Percentiles rank a stretch among this genome's conserved stretches.
phyloP scores from a whole-genome alignment of 2,329 filamentous ascomycete genomes.

The Microascus cirrosus region DNA sequence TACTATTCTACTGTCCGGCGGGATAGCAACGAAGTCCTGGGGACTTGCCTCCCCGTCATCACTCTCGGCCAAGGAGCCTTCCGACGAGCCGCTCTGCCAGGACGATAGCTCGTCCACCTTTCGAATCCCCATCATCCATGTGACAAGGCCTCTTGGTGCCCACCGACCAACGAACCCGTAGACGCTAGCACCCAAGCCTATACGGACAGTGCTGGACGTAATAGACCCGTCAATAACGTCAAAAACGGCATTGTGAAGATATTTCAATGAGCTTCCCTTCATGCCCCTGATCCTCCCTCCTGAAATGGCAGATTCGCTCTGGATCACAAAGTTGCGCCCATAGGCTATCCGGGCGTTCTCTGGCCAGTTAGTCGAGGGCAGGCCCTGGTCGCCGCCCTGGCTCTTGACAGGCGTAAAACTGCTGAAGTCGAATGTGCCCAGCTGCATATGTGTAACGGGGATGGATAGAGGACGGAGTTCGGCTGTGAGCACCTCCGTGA shows the following conservation, averaged over 20 bases:
- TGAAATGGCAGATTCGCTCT: slow-evolving; percentile 43
- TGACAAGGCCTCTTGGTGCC: slow-evolving; percentile 67
- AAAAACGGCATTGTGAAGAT: slow-evolving; percentile 79
- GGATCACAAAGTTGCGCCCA: slow-evolving; percentile 47
- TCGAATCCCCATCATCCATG: slow-evolving; percentile 83
- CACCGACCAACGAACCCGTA: slow-evolving; percentile 80
- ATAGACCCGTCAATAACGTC: slow-evolving; percentile 67
- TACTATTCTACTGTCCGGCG: slow-evolving; percentile 16
- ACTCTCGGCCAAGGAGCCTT: slow-evolving; percentile 21
- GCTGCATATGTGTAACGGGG: slow-evolving; percentile 74
- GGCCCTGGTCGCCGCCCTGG: slow-evolving; percentile 14
- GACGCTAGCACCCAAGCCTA: slow-evolving; percentile 72
- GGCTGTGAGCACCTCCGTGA: slow-evolving; percentile 66
- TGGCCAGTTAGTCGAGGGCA: slow-evolving; percentile 49
- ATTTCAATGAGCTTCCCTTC: slow-evolving; percentile 61
- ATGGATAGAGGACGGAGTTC: slow-evolving; percentile 70
- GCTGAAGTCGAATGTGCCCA: slow-evolving; percentile 82
- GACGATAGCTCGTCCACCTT: slow-evolving; percentile 44
- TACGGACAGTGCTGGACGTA: slow-evolving; percentile 54
- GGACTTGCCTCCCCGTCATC: slow-evolving; percentile 20
- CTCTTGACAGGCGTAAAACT: slow-evolving; percentile 39
- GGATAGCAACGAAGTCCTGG: slow-evolving; percentile 41
- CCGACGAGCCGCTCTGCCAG: slow-evolving; percentile 35
- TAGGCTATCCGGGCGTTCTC: slow-evolving; percentile 49
- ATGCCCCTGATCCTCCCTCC: slow-evolving; percentile 46